phyloP scores from a whole-genome alignment of 2,329 filamentous ascomycete genomes.

The Penicillium expansum region DNA sequence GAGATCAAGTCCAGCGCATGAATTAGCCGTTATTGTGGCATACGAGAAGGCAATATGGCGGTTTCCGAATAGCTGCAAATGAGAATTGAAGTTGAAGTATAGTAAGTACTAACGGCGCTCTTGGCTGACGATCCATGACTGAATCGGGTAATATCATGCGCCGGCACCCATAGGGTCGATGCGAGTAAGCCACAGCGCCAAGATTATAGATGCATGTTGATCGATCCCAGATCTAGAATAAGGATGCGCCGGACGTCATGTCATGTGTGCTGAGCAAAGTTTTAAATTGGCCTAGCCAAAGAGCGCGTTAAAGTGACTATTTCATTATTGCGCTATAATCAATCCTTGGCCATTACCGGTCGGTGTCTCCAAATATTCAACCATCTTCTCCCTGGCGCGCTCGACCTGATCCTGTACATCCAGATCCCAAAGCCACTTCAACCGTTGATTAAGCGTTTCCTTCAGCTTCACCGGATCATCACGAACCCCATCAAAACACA shows the following conservation, averaged over 20 bases:
- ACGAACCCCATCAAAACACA: constrained; percentile 27
- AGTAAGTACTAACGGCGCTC: not conserved
- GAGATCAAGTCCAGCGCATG: not conserved
- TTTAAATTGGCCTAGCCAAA: too few relatives aligned
- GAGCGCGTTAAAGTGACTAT: too few relatives aligned
- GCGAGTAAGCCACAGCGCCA: too few relatives aligned
- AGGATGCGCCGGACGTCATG: not conserved
- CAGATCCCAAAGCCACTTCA: constrained; percentile 37
- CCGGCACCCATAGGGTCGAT: too few relatives aligned
- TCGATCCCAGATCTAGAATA: not conserved
- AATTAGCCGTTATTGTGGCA: not conserved
- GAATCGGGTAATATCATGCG: too few relatives aligned
- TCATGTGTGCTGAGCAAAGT: too few relatives aligned
- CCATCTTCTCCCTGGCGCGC: constrained; percentile 21
- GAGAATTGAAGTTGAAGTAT: not conserved
- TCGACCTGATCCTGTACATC: constrained; percentile 32
- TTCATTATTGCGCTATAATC: not conserved
- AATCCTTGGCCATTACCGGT: not conserved
- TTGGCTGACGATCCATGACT: not conserved
- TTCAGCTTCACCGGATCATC: constrained; percentile 28
- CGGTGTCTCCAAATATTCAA: not conserved
- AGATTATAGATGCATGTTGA: too few relatives aligned
- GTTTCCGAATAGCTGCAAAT: not conserved
- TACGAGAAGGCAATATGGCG: not conserved
- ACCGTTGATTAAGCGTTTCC: constrained; percentile 22